Conservation (phyloP, 2,329 filamentous ascomycete species). For the Aspergillus neoniger region DNA sequence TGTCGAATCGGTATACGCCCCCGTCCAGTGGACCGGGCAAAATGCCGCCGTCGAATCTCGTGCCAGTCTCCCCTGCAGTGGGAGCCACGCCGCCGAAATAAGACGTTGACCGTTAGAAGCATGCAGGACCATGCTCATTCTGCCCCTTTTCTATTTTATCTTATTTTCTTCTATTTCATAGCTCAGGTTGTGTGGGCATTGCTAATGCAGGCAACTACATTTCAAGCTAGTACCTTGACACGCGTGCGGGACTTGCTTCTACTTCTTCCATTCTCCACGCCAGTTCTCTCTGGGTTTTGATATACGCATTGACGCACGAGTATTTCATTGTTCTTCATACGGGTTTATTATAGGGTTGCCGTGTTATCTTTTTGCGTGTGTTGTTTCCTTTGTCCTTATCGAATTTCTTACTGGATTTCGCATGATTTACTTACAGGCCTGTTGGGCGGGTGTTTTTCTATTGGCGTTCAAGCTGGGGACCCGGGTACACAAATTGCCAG, state of each 20-base stretch:
- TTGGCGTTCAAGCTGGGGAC: constrained; percentile 18
- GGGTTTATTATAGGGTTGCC: too few relatives aligned
- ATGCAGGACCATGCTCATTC: constrained; percentile 21
- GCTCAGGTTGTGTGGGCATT: neutral
- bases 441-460: constrained; percentile 5
- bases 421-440: neutral
- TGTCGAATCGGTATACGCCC: constrained; percentile 50
- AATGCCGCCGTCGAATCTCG: constrained; percentile 32
- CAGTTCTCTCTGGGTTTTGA: neutral
- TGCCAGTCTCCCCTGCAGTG: constrained; percentile 34
- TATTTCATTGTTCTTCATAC: neutral
- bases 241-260: neutral
- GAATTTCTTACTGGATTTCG: neutral
- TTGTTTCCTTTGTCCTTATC: neutral
- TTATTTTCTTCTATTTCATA: neutral
- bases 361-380: neutral
- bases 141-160: constrained; percentile 13
- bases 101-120: constrained; percentile 12
- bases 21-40: constrained; percentile 32
- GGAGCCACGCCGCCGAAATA: constrained; percentile 39
- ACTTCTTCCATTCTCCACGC: neutral
- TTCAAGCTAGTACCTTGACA: neutral
- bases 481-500: constrained; percentile 25
- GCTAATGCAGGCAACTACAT: neutral
- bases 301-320: neutral